Evolutionary conservation across 305 asterid species (phyloP), one percentile per base, ranked within the genome.

Genomic region (Plantago coronopus): DNA sequence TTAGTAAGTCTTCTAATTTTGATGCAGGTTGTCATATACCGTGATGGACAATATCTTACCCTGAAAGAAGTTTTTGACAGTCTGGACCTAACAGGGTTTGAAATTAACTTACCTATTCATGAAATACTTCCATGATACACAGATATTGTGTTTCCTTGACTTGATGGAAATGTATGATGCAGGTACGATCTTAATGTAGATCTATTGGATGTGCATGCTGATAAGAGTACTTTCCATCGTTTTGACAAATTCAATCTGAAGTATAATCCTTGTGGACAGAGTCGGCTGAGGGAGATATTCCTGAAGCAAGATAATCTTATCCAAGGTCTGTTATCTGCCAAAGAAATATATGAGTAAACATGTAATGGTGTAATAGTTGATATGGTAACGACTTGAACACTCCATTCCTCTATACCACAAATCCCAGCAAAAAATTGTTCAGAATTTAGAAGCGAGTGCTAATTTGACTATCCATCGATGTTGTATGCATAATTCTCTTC

Each of bases 11-110:
- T 67, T 44, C 64, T 60, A 62, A 54, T 51, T 47, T n/a, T 67
- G 55, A 57, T 70, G 69, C 84, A 89, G 94, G 97, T 89, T 55
- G 97, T 89, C 61, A 89, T 86, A 69, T 89, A 86, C 62, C 91
- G 95, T 56, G 97, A 89, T 79, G 97, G 97, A 19, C 89, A 79
- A 70, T 89, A 89, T 81, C 94, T 89, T 66, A 89, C 95, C 17
- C 74, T 89, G 78, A 89, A 86, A 80, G 97, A 89, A 83, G 97
- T 89, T 73, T 89, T 89, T 71, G 94, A 89, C 78, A 86, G 95
- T 78, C 81, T 89, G 80, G 97, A 89, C 74, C 81, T 89, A 66
- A 86, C 95, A 66, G 97, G 97, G 97, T 89, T 69, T 70, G 86
- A 59, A 14, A 22, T 61, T 57, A 19, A 54, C 69, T 47, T 27